A percentile compares a stretch with the other conserved stretches of the same genome.
Evolutionary conservation across 2,329 filamentous ascomycete genomes (phyloP).

Genomic region (Ophiocordyceps camponoti-leonardi): DNA sequence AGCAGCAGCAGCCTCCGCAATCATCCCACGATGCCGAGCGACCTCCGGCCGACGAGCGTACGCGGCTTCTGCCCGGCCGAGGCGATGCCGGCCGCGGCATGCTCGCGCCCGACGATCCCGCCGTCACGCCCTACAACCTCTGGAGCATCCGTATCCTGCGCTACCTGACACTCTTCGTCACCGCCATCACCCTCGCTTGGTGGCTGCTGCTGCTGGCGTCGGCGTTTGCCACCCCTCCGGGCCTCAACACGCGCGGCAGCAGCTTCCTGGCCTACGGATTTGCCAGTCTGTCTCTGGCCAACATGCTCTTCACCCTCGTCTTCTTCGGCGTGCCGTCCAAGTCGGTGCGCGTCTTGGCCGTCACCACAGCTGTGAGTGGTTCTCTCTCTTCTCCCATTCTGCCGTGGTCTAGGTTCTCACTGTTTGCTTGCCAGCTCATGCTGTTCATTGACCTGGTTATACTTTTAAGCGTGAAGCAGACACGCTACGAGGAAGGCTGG

Average conservation of each 20-base stretch:
- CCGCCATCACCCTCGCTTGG: conserved; percentile 69
- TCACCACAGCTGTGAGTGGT: conserved; percentile 37
- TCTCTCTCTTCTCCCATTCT: no score
- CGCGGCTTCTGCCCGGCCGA: conserved; percentile 52
- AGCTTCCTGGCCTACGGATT: conserved; percentile 83
- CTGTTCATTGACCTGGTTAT: conserved; percentile 54
- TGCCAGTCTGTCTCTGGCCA: conserved; percentile 59
- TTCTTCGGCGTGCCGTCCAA: conserved; percentile 81
- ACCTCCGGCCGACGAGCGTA: conserved; percentile 30
- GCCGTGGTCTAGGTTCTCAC: background rate
- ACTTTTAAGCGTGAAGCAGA: conserved; percentile 54
- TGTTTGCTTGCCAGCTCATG: conserved; percentile 13
- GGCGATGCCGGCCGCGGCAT: conserved; percentile 28
- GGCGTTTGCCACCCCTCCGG: conserved; percentile 77
- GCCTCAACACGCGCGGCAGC: conserved; percentile 73
- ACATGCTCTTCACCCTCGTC: conserved; percentile 58
- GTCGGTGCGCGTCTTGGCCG: conserved; percentile 55
- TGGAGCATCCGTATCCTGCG: conserved; percentile 75
- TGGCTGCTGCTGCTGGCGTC: conserved; percentile 83
- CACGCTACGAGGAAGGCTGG: conserved; percentile 77
- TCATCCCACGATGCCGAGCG: conserved; percentile 4
- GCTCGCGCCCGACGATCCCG: conserved; percentile 24
- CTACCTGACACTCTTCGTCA: conserved; percentile 60
- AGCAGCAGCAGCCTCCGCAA: background rate
- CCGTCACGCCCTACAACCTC: conserved; percentile 83